phyloP scores from a whole-genome alignment of 1,284 basidiomycete genomes.

The Ganoderma boninense region DNA sequence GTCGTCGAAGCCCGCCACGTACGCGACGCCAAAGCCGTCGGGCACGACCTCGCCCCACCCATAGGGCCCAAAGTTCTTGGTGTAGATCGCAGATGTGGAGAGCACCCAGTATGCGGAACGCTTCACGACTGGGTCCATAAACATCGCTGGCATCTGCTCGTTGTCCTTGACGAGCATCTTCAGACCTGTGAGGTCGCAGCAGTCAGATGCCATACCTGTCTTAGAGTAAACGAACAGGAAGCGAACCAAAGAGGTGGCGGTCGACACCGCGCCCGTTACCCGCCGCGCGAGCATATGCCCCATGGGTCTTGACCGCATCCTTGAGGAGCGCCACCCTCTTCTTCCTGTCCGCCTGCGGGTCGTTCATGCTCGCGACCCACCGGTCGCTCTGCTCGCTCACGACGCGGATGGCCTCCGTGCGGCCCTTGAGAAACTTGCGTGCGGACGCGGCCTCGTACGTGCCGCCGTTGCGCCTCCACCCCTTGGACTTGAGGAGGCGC shows the following conservation, averaged over 20 bases:
- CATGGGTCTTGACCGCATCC: constrained; percentile 75
- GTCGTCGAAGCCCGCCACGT: constrained; percentile 82
- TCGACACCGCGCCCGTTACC: constrained; percentile 82
- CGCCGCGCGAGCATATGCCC: constrained; percentile 74
- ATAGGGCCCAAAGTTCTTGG: constrained; percentile 81
- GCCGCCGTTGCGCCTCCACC: constrained; percentile 57
- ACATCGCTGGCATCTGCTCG: constrained; percentile 73
- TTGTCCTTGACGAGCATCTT: constrained; percentile 68
- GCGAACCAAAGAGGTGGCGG: constrained; percentile 81
- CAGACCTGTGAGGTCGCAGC: constrained; percentile 57
- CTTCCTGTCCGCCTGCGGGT: constrained; percentile 46
- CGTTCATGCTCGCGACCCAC: constrained; percentile 82
- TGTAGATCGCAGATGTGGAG: constrained; percentile 90
- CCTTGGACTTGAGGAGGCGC: constrained; percentile 58
- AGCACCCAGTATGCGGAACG: constrained; percentile 77
- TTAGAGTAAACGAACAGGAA: too few relatives aligned
- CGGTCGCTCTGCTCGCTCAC: constrained; percentile 75
- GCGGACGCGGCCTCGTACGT: constrained; percentile 94
- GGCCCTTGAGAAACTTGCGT: constrained; percentile 83
- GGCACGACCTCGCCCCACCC: constrained; percentile 91
- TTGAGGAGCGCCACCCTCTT: constrained; percentile 68
- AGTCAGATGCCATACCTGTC: not conserved
- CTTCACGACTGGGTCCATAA: constrained; percentile 74
- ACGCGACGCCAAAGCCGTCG: constrained; percentile 82
- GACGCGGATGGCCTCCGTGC: constrained; percentile 90